Evolutionary conservation across 164 flowering plant genomes (phyloP), one percentile per base, ranked within the genome.

Genomic region (Buxus sempervirens): DNA sequence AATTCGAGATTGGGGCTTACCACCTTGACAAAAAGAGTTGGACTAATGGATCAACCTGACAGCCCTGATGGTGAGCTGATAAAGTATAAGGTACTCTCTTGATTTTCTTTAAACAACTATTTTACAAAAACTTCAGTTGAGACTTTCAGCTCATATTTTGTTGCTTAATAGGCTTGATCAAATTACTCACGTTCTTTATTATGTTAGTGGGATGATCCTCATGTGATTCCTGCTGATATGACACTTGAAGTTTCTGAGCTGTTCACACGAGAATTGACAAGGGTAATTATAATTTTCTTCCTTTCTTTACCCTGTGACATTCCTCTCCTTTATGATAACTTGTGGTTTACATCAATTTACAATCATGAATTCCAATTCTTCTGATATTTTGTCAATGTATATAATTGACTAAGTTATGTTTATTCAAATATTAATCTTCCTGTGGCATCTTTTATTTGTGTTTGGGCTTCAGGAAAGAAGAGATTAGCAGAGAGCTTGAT

Each of bases 161-260:
- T 18, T 18, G 7, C 45, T 58, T 61, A 19, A 64, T 55, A 26
- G 23, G 49, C 23, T 26, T 48, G 48, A 67, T 59, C 18, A 32
- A 55, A 69, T 75, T 24, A 59, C 21, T 73, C 56, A 63, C 66
- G 23, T 70, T 65, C 8, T 66, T 51, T 24, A 27, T 82, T 56
- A 38, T 81, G 64, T 57, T 66, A 95, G 99, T 95, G 99, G 99
- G 99, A 95, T 55, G 96, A 95, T 64, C 97, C 91, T 70, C 79
- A 75, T 27, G 90, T 90, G 49, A 80, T 88, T 75, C 97, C 96
- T 70, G 88, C 84, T 28, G 78, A 86, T 72, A 90, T 95, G 97
- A 73, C 94, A 18, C 74, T 80, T 74, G 99, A 95, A 84, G 86
- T 90, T 53, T 85, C 99, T 63, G 99, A 95, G 79, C 85, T 95